Base-by-base conservation (phyloP, 1,284 basidiomycete species). In the Rhodofomes roseus region DNA sequence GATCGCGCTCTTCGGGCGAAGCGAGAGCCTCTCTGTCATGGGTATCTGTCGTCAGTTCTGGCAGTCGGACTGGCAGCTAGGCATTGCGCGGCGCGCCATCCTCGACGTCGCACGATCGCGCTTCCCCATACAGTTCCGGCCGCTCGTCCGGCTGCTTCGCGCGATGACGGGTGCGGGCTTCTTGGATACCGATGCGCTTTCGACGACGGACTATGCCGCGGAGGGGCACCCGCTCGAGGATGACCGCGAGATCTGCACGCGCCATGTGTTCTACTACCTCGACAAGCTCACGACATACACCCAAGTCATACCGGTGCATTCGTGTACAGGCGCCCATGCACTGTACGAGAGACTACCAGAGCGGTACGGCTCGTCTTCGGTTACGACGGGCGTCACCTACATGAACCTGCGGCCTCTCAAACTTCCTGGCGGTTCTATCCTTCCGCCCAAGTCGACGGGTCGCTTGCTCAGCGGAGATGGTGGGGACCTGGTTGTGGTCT, bases 11-110 rank as follows among this genome's bases (percentile, higher is more conserved):
- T 95, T 93, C 63, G 89, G 90, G 16, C 82, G 90, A 44, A 90
- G 89, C 62, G 89, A 93, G 65, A 81, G 81, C 54, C 76, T 78
- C 27, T 83, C 87, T 8, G 80, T 92, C n/a, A 77, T 80, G 23
- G 81, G 82, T 5, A 86, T 94, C 61, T 92, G 90, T 66, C 78
- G 81, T 29, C 91, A 95, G 69, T 93, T 85, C 70, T 93, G 92
- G 91, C 80, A 83, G 57, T 76, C 77, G 2, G 90, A 93, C 67
- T 88, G 84, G 81, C 75, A 80, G 27, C 74, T 80, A 58, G 84
- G 83, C 39, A 77, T 79, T 11, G 75, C 85, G 25, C 86, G 90
- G 39, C 81, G 88, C 31, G 90, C 89, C 37, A 83, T 94, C 50
- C 81, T 96, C 55, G 92, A 94, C 61, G 86, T 92, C 25, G 85